Percentiles rank a stretch among this genome's conserved stretches.
Evolutionary conservation across 1,139 yeast genomes (phyloP).

Genomic region (Geotrichum fermentans): DNA sequence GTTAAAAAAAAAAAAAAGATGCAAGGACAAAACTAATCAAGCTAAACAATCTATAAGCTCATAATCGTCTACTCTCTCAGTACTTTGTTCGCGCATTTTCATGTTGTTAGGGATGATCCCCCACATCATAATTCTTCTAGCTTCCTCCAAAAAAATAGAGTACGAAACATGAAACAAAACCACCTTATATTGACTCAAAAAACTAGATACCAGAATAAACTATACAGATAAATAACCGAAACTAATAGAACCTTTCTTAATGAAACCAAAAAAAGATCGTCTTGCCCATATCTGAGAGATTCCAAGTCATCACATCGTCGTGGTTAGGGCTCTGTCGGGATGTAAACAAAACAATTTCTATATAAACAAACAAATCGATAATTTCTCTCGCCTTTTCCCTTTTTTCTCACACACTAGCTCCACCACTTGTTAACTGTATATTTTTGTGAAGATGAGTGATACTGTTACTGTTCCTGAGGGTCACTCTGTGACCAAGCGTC

Average conservation of each 20-base stretch:
- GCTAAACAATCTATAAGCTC: no score
- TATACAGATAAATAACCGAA: neutral
- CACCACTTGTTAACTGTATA: neutral
- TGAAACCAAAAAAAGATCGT: neutral
- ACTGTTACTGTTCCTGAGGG: constrained; percentile 33
- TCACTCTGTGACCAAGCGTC: constrained; percentile 45
- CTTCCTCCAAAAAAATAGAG: no score
- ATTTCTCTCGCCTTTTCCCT: neutral
- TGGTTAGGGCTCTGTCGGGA: neutral
- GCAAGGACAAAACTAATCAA: no score
- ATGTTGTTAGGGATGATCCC: no score
- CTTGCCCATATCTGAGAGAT: no score
- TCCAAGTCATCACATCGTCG: neutral
- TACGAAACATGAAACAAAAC: no score
- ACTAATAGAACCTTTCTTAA: no score
- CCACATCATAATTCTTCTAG: no score
- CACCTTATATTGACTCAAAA: neutral
- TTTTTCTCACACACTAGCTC: neutral
- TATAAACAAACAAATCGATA: neutral
- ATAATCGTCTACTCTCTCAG: no score
- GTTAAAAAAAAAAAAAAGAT: no score
- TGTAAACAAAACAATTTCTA: neutral
- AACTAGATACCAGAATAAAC: neutral
- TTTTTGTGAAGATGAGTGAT: constrained; percentile 16
- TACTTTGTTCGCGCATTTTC: no score